These are phyloP conservation scores for Limtongia smithiae DNA, from an alignment of 805 yeast species.

Conservation along the genomic window DNA sequence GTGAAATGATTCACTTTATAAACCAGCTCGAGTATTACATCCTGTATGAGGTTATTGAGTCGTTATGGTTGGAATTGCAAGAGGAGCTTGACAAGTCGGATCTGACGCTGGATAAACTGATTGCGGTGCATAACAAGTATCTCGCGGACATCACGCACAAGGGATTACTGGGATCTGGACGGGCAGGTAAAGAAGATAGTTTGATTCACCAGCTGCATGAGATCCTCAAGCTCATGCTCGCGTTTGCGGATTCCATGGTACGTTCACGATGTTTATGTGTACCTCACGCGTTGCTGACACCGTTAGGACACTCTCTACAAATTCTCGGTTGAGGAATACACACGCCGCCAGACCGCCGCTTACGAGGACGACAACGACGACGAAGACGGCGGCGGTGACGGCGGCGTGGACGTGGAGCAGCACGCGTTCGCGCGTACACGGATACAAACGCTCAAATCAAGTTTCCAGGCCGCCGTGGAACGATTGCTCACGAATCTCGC, in stretches of 20 bases:
- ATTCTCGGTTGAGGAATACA: conserved; percentile 29
- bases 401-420: conserved; percentile 9
- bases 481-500: conserved; percentile 33
- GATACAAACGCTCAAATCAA: conserved; percentile 23
- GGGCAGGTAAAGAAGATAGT: conserved; percentile 13
- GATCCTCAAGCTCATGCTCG: conserved; percentile 33
- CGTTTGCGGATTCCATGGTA: conserved; percentile 29
- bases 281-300: background rate
- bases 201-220: conserved; percentile 36
- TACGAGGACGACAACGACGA: background rate
- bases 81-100: conserved; percentile 30
- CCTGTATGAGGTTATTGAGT: conserved; percentile 39
- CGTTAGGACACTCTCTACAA: conserved; percentile 28
- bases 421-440: conserved; percentile 22
- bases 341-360: conserved; percentile 16
- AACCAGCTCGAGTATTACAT: conserved; percentile 39
- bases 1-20: conserved; percentile 38
- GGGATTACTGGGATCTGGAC: conserved; percentile 37
- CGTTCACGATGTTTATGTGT: background rate
- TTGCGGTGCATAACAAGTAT: conserved; percentile 36
- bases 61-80: conserved; percentile 38
- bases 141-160: conserved; percentile 34
- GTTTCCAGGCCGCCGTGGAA: conserved; percentile 30
- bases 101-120: conserved; percentile 39
- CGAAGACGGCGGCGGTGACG: background rate